A percentile compares a stretch with the other conserved stretches of the same genome.
Conservation (phyloP, 2,329 filamentous ascomycete species). For the Colletotrichum trifolii region DNA sequence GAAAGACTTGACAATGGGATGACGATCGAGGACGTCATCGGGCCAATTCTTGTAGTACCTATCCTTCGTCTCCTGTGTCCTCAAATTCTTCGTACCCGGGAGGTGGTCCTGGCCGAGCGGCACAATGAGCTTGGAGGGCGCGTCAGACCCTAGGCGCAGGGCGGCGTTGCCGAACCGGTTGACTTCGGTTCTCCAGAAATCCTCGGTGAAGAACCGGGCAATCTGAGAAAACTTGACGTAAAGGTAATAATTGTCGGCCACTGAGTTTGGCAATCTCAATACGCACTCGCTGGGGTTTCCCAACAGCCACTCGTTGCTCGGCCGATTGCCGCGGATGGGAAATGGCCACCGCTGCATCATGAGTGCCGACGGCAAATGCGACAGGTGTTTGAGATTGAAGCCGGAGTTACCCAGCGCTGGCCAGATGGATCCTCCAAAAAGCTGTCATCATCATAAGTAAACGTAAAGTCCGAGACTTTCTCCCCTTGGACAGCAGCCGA, state of each 20-base stretch:
- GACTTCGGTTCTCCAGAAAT: slow-evolving; percentile 43
- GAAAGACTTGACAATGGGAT: slow-evolving; percentile 7
- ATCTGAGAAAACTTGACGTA: neutral
- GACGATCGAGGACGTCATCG: neutral
- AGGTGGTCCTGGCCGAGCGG: neutral
- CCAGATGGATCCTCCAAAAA: slow-evolving; percentile 24
- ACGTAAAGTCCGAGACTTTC: neutral
- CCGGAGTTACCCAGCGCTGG: neutral
- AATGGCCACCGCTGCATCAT: slow-evolving; percentile 13
- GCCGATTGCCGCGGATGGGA: too few species aligned
- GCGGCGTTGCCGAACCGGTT: slow-evolving; percentile 41
- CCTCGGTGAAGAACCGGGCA: slow-evolving; percentile 38
- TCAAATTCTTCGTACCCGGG: neutral
- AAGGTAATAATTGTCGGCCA: neutral
- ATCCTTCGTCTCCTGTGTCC: too few species aligned
- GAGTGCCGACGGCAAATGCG: slow-evolving; percentile 5
- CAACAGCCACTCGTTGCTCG: neutral
- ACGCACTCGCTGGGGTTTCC: neutral
- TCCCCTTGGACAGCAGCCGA: neutral
- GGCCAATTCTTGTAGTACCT: neutral
- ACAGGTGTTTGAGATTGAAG: slow-evolving; percentile 4
- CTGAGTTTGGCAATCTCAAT: neutral
- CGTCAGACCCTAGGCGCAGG: slow-evolving; percentile 13
- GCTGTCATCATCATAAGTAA: neutral
- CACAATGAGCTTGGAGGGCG: slow-evolving; percentile 9